A percentile compares a stretch with the other conserved stretches of the same genome.
Conservation (phyloP, 352 stramenopile species). For the Phytophthora ramorum region DNA sequence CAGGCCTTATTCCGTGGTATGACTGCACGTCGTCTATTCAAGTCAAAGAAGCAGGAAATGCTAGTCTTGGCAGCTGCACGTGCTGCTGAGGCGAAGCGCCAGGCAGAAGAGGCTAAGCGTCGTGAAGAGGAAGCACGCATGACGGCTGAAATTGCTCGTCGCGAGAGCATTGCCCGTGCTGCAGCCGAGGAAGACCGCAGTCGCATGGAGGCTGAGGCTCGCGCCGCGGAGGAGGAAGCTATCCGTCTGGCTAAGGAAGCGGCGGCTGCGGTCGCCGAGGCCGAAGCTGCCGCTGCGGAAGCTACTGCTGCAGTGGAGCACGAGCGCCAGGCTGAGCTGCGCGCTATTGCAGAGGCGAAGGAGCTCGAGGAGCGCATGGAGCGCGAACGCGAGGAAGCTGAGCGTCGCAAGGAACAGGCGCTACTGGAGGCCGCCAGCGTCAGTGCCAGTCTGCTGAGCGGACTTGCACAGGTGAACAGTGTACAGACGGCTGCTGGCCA, state of each 20-base stretch:
- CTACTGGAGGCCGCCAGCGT: constrained; percentile 72
- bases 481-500: constrained; percentile 69
- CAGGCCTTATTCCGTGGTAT: constrained; percentile 86
- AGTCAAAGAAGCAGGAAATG: constrained; percentile 89
- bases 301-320: constrained; percentile 79
- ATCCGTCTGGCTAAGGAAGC: constrained; percentile 75
- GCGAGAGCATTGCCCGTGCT: constrained; percentile 76
- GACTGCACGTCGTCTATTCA: constrained; percentile 74
- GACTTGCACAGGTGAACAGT: constrained; percentile 83
- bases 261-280: constrained; percentile 57
- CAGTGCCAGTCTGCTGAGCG: constrained; percentile 76
- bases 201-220: constrained; percentile 83
- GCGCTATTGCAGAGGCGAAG: constrained; percentile 80
- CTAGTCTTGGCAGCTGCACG: constrained; percentile 77
- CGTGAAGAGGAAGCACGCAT: constrained; percentile 81
- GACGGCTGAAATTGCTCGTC: constrained; percentile 63
- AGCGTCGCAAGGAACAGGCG: constrained; percentile 74
- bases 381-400: constrained; percentile 58
- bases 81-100: constrained; percentile 72
- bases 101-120: constrained; percentile 86
- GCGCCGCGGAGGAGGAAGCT: constrained; percentile 79
- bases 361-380: constrained; percentile 76
- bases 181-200: constrained; percentile 62
- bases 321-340: constrained; percentile 82
- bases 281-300: constrained; percentile 72